Base-by-base conservation (phyloP, 345 rosid species). In the Orychophragmus violaceus region DNA sequence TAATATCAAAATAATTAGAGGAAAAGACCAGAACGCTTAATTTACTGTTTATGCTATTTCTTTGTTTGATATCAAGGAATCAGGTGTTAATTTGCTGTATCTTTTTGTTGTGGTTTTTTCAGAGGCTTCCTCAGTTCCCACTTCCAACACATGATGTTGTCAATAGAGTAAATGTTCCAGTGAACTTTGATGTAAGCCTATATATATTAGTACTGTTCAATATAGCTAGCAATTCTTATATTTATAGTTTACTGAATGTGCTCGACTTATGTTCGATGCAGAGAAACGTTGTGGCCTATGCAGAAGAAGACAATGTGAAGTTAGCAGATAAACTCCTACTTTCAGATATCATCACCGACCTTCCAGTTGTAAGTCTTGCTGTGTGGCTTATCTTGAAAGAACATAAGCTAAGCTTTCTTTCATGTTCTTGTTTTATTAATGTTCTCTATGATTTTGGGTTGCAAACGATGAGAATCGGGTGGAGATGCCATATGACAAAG, bases 111-210 rank as follows among this genome's bases (percentile, higher is more conserved):
- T 14, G n/a, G n/a, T 24, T 35, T 23, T 45, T 70, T 61, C 80
- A 90, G 91, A 80, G 12, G 12, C 58, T 88, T 62, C 97, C 97
- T 11, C 95, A 73, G 5, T 90, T 72, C 52, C 87, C 97, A 2
- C 82, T 82, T 32, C 97, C 97, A 22, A 90, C 93, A 0, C 95
- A 90, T 77, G 84, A 88, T 73, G 83, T 88, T 29, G 76, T 80
- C 3, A 25, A 69, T 1, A 78, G 89, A 70, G 97, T 91, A 18
- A 68, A 53, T n/a, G 62, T 75, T 10, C 95, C 95, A 8, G 4
- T 50, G 2, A 81, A 83, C 35, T 90, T 90, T 74, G 85, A 80
- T 85, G 97, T 88, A 33, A 19, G 55, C 17, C 9, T 33, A 7
- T 9, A 9, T 44, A 50, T 51, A n/a, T 12, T 25, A 18, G 17